These are phyloP conservation scores for Saccharum officinarum DNA, from an alignment of 176 grass and related monocot species.

Conservation along the genomic window DNA sequence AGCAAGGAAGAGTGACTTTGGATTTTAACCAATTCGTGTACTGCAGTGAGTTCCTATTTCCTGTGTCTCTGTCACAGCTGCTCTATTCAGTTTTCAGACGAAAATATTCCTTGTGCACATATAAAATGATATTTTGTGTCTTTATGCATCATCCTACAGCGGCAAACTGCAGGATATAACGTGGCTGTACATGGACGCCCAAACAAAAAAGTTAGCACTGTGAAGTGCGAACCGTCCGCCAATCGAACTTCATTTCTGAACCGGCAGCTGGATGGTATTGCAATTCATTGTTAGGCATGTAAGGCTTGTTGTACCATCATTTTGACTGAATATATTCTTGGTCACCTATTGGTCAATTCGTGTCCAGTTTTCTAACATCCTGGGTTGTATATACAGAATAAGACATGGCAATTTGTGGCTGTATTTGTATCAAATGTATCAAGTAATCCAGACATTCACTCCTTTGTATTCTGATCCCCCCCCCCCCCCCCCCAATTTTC, in stretches of 20 bases:
- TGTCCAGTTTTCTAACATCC: background rate
- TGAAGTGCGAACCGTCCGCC: background rate
- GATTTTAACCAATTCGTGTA: slow-evolving; percentile 94
- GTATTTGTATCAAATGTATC: slow-evolving; percentile 15
- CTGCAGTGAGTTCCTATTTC: slow-evolving; percentile 64
- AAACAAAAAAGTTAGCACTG: background rate
- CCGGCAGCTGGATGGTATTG: background rate
- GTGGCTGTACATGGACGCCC: background rate
- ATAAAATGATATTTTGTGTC: background rate
- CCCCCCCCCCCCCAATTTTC: no score
- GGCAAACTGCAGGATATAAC: slow-evolving; percentile 82
- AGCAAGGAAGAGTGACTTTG: slow-evolving; percentile 78
- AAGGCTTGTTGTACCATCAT: background rate
- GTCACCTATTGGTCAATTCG: background rate
- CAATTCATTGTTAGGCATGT: background rate
- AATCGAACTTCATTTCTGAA: background rate
- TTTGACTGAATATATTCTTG: background rate
- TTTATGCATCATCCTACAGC: slow-evolving; percentile 36
- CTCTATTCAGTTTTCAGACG: background rate
- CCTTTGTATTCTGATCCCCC: background rate
- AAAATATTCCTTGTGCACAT: background rate
- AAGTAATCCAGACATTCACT: background rate
- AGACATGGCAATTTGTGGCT: background rate
- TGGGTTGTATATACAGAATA: background rate
- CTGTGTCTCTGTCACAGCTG: background rate